Evolutionary conservation across 208 protist genomes (phyloP), one percentile per base, ranked within the genome.

Genomic region (Trypanosoma grayi): DNA sequence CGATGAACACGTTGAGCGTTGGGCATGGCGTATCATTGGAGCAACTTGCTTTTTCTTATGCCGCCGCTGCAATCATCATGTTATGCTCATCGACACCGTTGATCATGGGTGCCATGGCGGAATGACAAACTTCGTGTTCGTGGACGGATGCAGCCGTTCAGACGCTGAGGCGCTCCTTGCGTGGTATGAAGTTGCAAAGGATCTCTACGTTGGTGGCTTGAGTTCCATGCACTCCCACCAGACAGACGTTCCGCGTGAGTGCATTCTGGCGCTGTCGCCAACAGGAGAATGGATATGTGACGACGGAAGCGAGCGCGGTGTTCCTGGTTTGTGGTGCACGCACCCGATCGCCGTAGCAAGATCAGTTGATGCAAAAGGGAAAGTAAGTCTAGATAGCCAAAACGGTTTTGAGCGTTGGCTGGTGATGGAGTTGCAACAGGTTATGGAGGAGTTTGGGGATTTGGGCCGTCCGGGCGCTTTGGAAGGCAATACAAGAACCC

Each of bases 11-110:
- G 53, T 92, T 31, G 85, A 92, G 53, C 73, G 67, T 11, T 92
- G 85, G 85, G 77, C 77, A 27, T 92, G 85, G 85, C 81, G 77
- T 20, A 55, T 87, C 16, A 71, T 92, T 54, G 85, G 85, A 6
- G 55, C 75, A 16, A 73, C 39, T 0, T 66, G 77, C 46, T 83
- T 73, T 44, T 75, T 78, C 31, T 43, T 66, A 24, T 92, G 85
- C 53, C 66, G 64, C 8, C 69, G 55, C 5, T 92, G 85, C 58
- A 51, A 66, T 6, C 72, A 74, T 41, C 69, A 81, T 16, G 68
- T 87, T 24, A 34, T 70, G n/a, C 72, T 87, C 10, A 61, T 78
- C 14, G 79, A 86, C 8, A 77, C 80, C 1, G 41, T 70, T 9
- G 22, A 25, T 8, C 85, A 92, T 56, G 40, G 55, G 11, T 90